These are phyloP conservation scores for Solanum arcanum DNA, from an alignment of 257 asterid species.

Conservation along the genomic window DNA sequence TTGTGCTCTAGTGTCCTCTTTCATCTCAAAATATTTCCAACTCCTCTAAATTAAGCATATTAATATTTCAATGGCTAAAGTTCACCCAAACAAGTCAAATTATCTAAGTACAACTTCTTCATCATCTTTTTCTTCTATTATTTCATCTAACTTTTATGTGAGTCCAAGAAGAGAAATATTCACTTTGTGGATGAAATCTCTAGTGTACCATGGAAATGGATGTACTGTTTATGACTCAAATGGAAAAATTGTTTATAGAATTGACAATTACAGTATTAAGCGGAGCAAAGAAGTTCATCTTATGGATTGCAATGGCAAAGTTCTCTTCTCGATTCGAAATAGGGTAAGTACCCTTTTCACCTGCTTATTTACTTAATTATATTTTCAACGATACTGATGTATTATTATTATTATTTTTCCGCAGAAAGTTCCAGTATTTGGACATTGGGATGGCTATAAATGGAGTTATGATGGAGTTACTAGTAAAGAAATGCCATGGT, in stretches of 20 bases:
- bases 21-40: background rate
- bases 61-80: constrained; percentile 37
- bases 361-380: background rate
- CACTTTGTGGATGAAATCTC: constrained; percentile 72
- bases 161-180: constrained; percentile 28
- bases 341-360: constrained; percentile 23
- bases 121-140: background rate
- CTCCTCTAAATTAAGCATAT: background rate
- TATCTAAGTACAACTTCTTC: background rate
- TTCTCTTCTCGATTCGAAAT: constrained; percentile 34
- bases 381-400: background rate
- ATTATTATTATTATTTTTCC: background rate
- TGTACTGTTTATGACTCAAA: constrained; percentile 43
- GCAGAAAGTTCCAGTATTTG: constrained; percentile 15
- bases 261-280: constrained; percentile 45
- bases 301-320: constrained; percentile 40
- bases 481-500: constrained; percentile 19
- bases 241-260: constrained; percentile 39
- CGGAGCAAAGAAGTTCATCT: constrained; percentile 34
- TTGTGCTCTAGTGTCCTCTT: background rate
- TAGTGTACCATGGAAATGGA: constrained; percentile 48
- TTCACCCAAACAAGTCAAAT: constrained; percentile 23
- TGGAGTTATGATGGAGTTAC: background rate
- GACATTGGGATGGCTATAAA: constrained; percentile 31
- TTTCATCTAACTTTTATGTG: background rate